Conservation (phyloP, 2,329 filamentous ascomycete species). For the Paracoccidioides brasiliensis region DNA sequence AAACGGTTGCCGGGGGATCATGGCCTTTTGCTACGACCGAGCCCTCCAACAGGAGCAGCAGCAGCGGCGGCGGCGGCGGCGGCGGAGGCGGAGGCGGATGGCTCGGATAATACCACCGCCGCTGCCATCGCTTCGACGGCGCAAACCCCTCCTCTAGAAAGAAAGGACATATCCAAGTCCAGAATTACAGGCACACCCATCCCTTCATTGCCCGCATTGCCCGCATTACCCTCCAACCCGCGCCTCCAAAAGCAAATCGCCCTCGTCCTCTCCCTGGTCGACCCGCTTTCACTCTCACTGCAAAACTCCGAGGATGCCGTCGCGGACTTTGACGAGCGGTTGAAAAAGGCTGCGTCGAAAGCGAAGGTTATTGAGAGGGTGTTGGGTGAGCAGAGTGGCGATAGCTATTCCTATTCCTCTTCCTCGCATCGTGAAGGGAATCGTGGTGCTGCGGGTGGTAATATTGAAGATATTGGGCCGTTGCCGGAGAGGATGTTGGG, state of each 20-base stretch:
- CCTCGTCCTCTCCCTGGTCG: constrained; percentile 62
- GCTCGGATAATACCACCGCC: not conserved
- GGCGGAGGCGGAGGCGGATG: not conserved
- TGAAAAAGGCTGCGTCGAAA: constrained; percentile 74
- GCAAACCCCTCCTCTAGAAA: not conserved
- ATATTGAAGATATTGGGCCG: constrained; percentile 34
- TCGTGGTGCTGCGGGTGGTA: constrained; percentile 12
- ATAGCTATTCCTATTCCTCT: constrained; percentile 6
- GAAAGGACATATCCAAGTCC: not conserved
- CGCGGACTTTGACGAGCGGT: constrained; percentile 76
- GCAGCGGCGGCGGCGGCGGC: not conserved
- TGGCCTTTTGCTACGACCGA: constrained; percentile 4
- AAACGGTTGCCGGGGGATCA: constrained; percentile 44
- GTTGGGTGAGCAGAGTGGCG: constrained; percentile 34
- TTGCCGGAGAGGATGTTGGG: constrained; percentile 23
- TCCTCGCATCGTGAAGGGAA: constrained; percentile 19
- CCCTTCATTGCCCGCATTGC: constrained; percentile 3
- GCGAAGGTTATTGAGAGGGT: constrained; percentile 72
- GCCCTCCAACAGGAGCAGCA: not conserved
- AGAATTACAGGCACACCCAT: not conserved
- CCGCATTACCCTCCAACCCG: constrained; percentile 18
- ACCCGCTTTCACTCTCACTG: constrained; percentile 62
- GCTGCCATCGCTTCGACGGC: not conserved
- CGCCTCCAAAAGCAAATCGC: constrained; percentile 65
- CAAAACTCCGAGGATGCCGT: constrained; percentile 81